These are phyloP conservation scores for Plasmodium fragile DNA, from an alignment of 169 alveolate genomes.

Conservation along the genomic window DNA sequence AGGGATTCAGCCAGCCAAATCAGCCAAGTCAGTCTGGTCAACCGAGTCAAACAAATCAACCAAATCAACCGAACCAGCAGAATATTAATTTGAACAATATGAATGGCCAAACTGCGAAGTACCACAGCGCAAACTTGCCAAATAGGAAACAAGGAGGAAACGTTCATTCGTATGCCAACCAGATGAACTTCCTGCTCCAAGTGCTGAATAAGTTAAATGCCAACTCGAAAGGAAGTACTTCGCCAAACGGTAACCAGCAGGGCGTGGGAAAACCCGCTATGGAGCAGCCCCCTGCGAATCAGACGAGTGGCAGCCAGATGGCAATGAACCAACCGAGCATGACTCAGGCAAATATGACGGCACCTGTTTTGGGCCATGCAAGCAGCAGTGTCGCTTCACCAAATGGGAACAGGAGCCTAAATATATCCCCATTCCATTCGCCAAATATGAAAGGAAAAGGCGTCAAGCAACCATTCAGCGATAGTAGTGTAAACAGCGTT, in stretches of 20 bases:
- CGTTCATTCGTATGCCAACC: conserved; percentile 38
- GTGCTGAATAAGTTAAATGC: conserved; percentile 33
- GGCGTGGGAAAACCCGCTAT: not conserved
- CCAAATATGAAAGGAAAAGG: conserved; percentile 20
- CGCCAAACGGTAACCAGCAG: conserved; percentile 6
- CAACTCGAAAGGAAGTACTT: not conserved
- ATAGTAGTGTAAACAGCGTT: conserved; percentile 15
- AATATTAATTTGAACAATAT: conserved; percentile 17
- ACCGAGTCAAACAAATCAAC: not conserved
- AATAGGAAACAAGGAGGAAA: conserved; percentile 20
- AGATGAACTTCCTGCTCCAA: conserved; percentile 60
- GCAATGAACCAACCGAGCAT: not conserved
- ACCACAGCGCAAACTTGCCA: conserved; percentile 14
- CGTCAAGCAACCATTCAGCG: conserved; percentile 16
- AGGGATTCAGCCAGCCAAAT: conserved; percentile 6
- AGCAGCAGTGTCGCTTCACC: not conserved
- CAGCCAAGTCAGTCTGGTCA: not conserved
- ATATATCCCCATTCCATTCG: conserved; percentile 31
- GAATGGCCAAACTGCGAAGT: conserved; percentile 3
- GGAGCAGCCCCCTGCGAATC: conserved; percentile 7
- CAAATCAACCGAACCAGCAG: conserved; percentile 1
- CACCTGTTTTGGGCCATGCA: conserved; percentile 28
- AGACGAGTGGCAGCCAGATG: conserved; percentile 5
- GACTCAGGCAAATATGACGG: not conserved
- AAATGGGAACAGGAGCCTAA: conserved; percentile 1